These are phyloP conservation scores for Talaromyces piceae DNA, from an alignment of 2,329 filamentous ascomycete genomes.

Conservation along the genomic window DNA sequence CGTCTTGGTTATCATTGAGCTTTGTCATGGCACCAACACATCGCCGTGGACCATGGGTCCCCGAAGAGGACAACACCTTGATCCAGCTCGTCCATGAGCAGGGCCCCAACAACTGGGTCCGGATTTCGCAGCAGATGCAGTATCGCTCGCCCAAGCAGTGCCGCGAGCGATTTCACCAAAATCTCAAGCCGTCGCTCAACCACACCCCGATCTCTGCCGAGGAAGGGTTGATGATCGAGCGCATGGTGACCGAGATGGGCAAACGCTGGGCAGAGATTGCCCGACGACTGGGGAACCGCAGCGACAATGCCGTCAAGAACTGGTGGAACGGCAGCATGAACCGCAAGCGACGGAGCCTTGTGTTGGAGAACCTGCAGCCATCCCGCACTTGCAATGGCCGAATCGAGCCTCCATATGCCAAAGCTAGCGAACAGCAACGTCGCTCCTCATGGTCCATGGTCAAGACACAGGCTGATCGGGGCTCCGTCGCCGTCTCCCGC, in stretches of 20 bases:
- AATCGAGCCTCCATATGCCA: constrained; percentile 32
- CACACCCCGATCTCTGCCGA: constrained; percentile 65
- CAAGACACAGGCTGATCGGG: constrained; percentile 10
- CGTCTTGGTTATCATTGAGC: background rate
- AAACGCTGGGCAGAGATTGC: constrained; percentile 94
- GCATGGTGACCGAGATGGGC: constrained; percentile 67
- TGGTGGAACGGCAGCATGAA: constrained; percentile 97
- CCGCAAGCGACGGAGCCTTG: constrained; percentile 53
- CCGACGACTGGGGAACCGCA: constrained; percentile 69
- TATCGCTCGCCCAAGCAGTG: constrained; percentile 89
- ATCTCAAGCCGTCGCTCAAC: constrained; percentile 70
- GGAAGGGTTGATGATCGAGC: constrained; percentile 67
- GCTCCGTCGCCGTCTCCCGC: constrained; percentile 7
- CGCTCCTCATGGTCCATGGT: constrained; percentile 17
- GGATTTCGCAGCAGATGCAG: constrained; percentile 67
- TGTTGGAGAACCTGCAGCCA: constrained; percentile 23
- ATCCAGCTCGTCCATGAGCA: constrained; percentile 63
- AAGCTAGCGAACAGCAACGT: constrained; percentile 13
- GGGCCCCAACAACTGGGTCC: constrained; percentile 82
- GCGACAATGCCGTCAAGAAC: constrained; percentile 95
- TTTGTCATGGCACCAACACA: constrained; percentile 43
- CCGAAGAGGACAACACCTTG: constrained; percentile 64
- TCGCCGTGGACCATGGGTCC: constrained; percentile 76
- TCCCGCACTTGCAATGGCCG: constrained; percentile 30
- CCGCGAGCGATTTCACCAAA: constrained; percentile 88